Conservation (phyloP, 2,329 filamentous ascomycete species). For the Coniella lustricola region DNA sequence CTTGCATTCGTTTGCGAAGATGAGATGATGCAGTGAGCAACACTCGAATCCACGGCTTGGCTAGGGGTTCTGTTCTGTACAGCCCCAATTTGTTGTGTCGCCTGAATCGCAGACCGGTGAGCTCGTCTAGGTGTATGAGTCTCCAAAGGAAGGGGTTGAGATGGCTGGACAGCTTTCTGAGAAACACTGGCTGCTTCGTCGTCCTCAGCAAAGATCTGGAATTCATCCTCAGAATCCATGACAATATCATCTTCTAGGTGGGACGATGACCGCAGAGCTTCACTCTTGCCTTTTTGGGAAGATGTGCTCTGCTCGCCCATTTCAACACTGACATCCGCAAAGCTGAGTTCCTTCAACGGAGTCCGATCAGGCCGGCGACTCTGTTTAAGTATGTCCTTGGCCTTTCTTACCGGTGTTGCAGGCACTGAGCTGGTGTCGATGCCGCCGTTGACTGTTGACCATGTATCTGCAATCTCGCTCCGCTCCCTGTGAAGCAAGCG, state of each 20-base stretch:
- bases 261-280: background rate
- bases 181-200: constrained; percentile 18
- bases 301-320: constrained; percentile 8
- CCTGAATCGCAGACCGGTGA: background rate
- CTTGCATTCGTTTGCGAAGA: background rate
- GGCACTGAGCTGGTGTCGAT: constrained; percentile 1
- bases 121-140: background rate
- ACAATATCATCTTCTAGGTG: constrained; percentile 30
- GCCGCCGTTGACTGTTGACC: constrained; percentile 28
- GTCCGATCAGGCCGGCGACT: background rate
- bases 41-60: no score
- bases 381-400: background rate
- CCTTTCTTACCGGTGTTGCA: background rate
- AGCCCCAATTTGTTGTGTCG: background rate
- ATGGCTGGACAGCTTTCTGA: constrained; percentile 17
- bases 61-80: background rate
- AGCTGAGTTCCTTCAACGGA: constrained; percentile 14
- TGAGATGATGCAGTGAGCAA: background rate
- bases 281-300: background rate
- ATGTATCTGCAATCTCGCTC: constrained; percentile 40
- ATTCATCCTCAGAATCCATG: constrained; percentile 43
- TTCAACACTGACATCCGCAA: constrained; percentile 12
- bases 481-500: constrained; percentile 20
- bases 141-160: background rate
- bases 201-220: constrained; percentile 25